Evolutionary conservation across 805 yeast species (phyloP).

Genomic region (Metschnikowia aberdeeniae): DNA sequence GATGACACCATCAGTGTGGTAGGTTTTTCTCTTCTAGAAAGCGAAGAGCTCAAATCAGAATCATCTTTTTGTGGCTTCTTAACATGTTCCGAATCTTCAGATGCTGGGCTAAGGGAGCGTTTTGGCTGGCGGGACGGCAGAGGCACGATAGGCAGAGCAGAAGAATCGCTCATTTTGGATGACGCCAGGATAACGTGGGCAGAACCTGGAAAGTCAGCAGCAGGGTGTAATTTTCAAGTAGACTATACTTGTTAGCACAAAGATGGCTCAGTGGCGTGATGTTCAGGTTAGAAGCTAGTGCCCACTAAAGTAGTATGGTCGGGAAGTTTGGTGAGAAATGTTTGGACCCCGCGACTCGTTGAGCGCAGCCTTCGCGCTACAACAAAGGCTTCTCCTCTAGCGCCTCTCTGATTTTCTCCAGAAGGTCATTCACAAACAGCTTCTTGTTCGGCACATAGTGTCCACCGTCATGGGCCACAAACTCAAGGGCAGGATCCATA

Average conservation of each 20-base stretch:
- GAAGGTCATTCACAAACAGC: conserved; percentile 17
- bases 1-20: conserved; percentile 12
- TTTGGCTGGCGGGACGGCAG: conserved; percentile 1
- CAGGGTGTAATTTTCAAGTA: too few species aligned
- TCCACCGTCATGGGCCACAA: conserved; percentile 32
- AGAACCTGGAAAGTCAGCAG: too few species aligned
- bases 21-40: conserved; percentile 11
- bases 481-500: conserved; percentile 14
- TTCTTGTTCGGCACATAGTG: conserved; percentile 33
- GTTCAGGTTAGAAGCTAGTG: too few species aligned
- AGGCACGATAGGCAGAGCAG: not conserved
- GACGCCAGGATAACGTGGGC: not conserved
- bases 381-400: conserved; percentile 7
- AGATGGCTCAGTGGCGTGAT: too few species aligned
- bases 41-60: conserved; percentile 12
- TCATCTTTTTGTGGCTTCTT: conserved; percentile 7
- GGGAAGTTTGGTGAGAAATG: not conserved
- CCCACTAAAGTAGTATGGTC: too few species aligned
- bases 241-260: too few species aligned
- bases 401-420: conserved; percentile 17
- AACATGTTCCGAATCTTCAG: not conserved
- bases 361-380: not conserved
- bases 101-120: not conserved
- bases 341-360: not conserved
- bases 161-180: too few species aligned